Evolutionary conservation across 352 stramenopile genomes (phyloP).

Genomic region (Blastocystis sp.): DNA sequence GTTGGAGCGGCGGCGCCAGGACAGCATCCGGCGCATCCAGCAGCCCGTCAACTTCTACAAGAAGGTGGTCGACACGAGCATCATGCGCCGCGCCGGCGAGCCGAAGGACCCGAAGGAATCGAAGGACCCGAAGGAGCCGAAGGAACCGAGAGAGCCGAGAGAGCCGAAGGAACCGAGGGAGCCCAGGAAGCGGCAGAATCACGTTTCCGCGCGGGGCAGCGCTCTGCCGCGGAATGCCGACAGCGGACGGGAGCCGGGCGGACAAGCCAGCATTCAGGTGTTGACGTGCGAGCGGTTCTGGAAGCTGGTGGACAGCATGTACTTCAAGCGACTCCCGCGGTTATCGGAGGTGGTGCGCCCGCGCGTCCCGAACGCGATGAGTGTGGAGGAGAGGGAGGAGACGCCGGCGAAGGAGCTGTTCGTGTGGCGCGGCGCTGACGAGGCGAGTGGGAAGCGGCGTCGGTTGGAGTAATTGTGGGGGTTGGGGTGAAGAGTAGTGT

Average conservation of each 20-base stretch:
- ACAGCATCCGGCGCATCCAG: background rate
- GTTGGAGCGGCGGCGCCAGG: background rate
- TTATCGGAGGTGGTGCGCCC: background rate
- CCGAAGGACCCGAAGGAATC: background rate
- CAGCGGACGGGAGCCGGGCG: background rate
- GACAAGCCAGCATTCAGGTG: background rate
- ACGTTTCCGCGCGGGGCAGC: background rate
- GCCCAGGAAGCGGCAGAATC: background rate
- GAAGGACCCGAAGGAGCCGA: background rate
- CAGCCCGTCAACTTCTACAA: background rate
- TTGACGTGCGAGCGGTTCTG: conserved; percentile 46
- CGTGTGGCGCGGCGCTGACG: background rate
- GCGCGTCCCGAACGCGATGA: background rate
- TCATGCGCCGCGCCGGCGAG: background rate
- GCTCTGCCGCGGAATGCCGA: background rate
- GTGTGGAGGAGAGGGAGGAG: background rate
- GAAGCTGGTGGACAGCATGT: conserved; percentile 22
- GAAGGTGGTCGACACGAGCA: background rate
- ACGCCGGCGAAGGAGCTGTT: background rate
- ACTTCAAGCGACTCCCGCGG: background rate
- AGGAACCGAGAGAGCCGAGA: background rate
- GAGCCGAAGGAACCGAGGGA: background rate
- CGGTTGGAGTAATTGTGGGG: background rate
- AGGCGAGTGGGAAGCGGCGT: background rate
- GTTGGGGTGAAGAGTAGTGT: background rate